Conservation (phyloP, 1,284 basidiomycete species). For the Schizopora paradoxa region DNA sequence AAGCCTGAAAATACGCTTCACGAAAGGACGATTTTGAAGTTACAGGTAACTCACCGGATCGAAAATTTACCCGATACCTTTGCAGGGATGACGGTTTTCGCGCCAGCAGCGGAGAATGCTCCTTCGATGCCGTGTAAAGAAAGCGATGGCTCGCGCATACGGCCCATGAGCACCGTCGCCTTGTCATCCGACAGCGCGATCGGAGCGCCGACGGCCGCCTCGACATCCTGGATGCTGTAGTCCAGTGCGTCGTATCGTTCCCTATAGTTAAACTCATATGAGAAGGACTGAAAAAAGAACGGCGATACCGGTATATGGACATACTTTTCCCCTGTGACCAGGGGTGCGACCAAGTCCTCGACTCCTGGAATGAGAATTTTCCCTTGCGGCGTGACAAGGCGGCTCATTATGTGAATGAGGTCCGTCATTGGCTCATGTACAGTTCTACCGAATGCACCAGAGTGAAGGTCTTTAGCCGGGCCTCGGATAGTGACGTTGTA, state of each 20-base stretch:
- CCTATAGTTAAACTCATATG: slow-evolving; percentile 24
- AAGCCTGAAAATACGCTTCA: slow-evolving; percentile 39
- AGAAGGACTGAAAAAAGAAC: slow-evolving; percentile 15
- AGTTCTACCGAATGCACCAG: slow-evolving; percentile 82
- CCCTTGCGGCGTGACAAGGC: slow-evolving; percentile 80
- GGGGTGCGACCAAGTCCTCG: slow-evolving; percentile 78
- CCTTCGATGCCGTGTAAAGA: slow-evolving; percentile 97
- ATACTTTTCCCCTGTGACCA: slow-evolving; percentile 76
- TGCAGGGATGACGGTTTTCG: slow-evolving; percentile 94
- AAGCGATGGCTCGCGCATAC: slow-evolving; percentile 84
- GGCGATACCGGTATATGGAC: slow-evolving; percentile 15
- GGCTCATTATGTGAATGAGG: slow-evolving; percentile 74
- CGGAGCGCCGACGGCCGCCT: slow-evolving; percentile 72
- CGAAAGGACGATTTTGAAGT: not conserved
- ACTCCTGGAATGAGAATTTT: slow-evolving; percentile 90
- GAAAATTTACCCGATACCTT: slow-evolving; percentile 92
- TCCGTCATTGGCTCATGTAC: slow-evolving; percentile 91
- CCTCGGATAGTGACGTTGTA: slow-evolving; percentile 84
- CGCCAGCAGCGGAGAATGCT: slow-evolving; percentile 84
- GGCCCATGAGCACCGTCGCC: slow-evolving; percentile 82
- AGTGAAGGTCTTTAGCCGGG: slow-evolving; percentile 88
- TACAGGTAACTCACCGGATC: slow-evolving; percentile 57
- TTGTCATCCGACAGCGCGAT: slow-evolving; percentile 82
- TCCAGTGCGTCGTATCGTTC: slow-evolving; percentile 71
- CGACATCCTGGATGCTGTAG: slow-evolving; percentile 72